Evolutionary conservation across 2,329 filamentous ascomycete genomes (phyloP), one percentile per base, ranked within the genome.

Genomic region (Septoria linicola): DNA sequence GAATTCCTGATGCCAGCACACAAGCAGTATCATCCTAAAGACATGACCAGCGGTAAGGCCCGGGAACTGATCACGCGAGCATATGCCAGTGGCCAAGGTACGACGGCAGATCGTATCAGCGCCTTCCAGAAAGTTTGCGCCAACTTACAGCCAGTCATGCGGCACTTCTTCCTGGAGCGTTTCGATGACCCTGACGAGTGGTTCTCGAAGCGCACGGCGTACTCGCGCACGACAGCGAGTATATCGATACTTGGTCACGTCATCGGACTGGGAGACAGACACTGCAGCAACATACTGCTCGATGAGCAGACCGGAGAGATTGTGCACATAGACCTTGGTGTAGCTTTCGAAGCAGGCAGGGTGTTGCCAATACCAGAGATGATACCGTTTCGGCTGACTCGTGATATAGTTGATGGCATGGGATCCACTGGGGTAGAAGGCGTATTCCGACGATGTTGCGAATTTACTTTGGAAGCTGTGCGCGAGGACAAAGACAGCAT

Each of bases 351-450:
- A 71, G 89, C 92, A 65, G 93, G 95, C 1, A 87, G 93, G 14
- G 85, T 99, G n/a, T 75, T 99, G 0, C 92, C 92, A 0, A 87
- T 99, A 1, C 95, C 93, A 0, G 95, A 99, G 73, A 82, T 96
- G 2, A 93, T 99, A 0, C 95, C 93, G 0, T 99, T 99, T 76
- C 84, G 93, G 0, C 75, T 99, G 46, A 97, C 93, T 8, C 81
- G 93, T 47, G 93, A 99, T 64, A 85, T 99, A 47, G 88, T 97
- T 4, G 95, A 99, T 66, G 95, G 89, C 20, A 96, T 99, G 88
- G 93, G 93, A 21, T 87, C 95, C 60, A 95, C 89, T 2, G 89
- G 88, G 63, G 95, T 91, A 0, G 95, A 99, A 70, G 93, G 93
- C 3, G 90, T 97, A 0, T 99, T 97, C 74, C 83, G 93, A 6